phyloP scores from a whole-genome alignment of 768 basidiomycete genomes.

The Mycena rosella region DNA sequence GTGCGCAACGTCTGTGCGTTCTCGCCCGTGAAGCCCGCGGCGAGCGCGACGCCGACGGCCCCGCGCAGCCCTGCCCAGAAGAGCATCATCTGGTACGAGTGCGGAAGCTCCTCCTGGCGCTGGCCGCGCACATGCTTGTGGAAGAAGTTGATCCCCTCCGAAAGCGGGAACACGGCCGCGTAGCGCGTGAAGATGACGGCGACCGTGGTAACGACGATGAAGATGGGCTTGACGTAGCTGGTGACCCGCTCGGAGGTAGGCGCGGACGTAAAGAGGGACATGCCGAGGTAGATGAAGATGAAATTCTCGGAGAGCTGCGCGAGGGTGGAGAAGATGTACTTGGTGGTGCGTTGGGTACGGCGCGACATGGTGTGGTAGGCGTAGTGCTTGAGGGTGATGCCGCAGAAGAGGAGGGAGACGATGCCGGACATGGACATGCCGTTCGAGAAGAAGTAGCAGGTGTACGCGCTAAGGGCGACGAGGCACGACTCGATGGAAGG shows the following conservation, averaged over 20 bases:
- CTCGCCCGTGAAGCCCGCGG: conserved; percentile 94
- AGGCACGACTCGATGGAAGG: conserved; percentile 98
- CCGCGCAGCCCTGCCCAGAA: conserved; percentile 99
- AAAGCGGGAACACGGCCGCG: conserved; percentile 94
- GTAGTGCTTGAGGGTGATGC: conserved; percentile 99
- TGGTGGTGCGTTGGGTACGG: conserved; percentile 92
- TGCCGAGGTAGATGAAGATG: conserved; percentile 98
- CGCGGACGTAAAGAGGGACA: conserved; percentile 93
- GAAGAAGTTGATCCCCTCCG: conserved; percentile 95
- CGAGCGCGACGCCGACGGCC: conserved; percentile 97
- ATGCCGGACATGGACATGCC: conserved; percentile 95
- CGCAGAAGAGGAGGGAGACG: conserved; percentile 97
- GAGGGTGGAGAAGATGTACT: conserved; percentile 95
- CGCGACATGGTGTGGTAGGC: conserved; percentile 99
- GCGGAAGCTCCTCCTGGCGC: conserved; percentile 90
- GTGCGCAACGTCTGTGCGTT: conserved; percentile 93
- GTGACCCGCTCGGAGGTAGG: conserved; percentile 83
- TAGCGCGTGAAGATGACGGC: conserved; percentile 96
- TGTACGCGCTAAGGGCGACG: conserved; percentile 94
- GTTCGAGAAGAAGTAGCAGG: conserved; percentile 99
- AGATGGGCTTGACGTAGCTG: conserved; percentile 93
- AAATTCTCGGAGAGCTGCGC: conserved; percentile 98
- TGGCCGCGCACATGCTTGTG: conserved; percentile 87
- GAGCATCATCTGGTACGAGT: conserved; percentile 99
- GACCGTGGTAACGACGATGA: conserved; percentile 92